These are phyloP conservation scores for Bipolaris sorokiniana DNA, from an alignment of 2,329 filamentous ascomycete species.

Conservation along the genomic window DNA sequence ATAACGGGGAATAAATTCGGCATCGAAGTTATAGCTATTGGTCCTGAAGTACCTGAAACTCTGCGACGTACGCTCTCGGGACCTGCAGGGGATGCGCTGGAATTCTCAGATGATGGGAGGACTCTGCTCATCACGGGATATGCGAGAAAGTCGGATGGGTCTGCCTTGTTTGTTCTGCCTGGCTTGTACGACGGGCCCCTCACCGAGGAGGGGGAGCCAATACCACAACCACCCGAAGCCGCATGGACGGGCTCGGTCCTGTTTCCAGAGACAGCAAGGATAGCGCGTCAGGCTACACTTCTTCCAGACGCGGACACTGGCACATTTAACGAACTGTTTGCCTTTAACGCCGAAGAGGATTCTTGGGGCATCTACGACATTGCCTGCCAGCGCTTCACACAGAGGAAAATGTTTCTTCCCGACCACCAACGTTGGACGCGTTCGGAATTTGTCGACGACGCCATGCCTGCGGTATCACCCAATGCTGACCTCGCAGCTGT, in stretches of 20 bases:
- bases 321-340: slow-evolving; percentile 50
- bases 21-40: slow-evolving; percentile 84
- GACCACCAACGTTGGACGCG: slow-evolving; percentile 48
- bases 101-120: slow-evolving; percentile 50
- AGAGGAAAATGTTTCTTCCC: slow-evolving; percentile 48
- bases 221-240: slow-evolving; percentile 44
- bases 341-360: slow-evolving; percentile 50
- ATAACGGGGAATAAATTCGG: slow-evolving; percentile 85
- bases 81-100: slow-evolving; percentile 44
- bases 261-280: slow-evolving; percentile 49
- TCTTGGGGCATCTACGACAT: slow-evolving; percentile 52
- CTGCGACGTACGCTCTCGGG: slow-evolving; percentile 46
- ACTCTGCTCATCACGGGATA: slow-evolving; percentile 49
- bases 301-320: slow-evolving; percentile 48
- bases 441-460: slow-evolving; percentile 49
- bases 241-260: slow-evolving; percentile 50
- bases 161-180: slow-evolving; percentile 48
- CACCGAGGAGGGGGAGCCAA: slow-evolving; percentile 49
- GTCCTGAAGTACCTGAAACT: slow-evolving; percentile 59
- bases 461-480: slow-evolving; percentile 50
- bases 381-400: slow-evolving; percentile 46
- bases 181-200: slow-evolving; percentile 49
- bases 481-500: slow-evolving; percentile 48
- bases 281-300: slow-evolving; percentile 48
- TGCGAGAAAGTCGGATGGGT: slow-evolving; percentile 44